phyloP scores from a whole-genome alignment of 192 early-diverging fungal genomes.

The Podila clonocystis region DNA sequence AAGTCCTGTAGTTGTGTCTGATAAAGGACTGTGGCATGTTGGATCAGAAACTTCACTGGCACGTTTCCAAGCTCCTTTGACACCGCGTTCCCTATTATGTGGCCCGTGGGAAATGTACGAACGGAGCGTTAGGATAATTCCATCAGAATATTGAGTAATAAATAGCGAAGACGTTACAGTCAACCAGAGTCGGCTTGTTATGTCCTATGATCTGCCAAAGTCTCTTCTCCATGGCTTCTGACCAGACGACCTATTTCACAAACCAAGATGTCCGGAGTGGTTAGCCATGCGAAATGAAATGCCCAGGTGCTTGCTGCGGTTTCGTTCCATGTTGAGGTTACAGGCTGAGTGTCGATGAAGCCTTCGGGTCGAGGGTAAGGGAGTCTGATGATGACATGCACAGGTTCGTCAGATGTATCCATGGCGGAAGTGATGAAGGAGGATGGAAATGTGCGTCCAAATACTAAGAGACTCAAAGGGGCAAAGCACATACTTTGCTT shows the following conservation, averaged over 20 bases:
- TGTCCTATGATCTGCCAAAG: conserved; percentile 64
- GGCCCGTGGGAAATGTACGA: not conserved
- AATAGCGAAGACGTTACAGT: conserved; percentile 52
- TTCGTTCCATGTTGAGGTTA: conserved; percentile 25
- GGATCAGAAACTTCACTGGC: conserved; percentile 60
- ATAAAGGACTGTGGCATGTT: conserved; percentile 63
- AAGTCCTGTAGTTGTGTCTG: conserved; percentile 63
- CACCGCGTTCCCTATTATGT: conserved; percentile 56
- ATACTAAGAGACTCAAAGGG: too few species aligned
- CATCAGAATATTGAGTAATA: too few species aligned
- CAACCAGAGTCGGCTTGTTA: conserved; percentile 58
- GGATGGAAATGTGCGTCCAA: too few species aligned
- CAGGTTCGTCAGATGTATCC: conserved; percentile 47
- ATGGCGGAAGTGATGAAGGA: conserved; percentile 5
- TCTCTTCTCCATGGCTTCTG: conserved; percentile 66
- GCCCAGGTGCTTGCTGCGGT: not conserved
- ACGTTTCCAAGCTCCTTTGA: conserved; percentile 60
- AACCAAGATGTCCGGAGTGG: not conserved
- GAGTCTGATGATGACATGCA: conserved; percentile 64
- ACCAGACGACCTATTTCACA: conserved; percentile 60
- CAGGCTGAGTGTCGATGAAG: conserved; percentile 62
- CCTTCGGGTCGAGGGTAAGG: conserved; percentile 60
- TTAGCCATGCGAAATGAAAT: not conserved
- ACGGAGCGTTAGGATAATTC: not conserved
- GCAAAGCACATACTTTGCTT: too few species aligned